Conservation (phyloP, 192 early-diverging fungal genomes). For the Nowakowskiella sp. region DNA sequence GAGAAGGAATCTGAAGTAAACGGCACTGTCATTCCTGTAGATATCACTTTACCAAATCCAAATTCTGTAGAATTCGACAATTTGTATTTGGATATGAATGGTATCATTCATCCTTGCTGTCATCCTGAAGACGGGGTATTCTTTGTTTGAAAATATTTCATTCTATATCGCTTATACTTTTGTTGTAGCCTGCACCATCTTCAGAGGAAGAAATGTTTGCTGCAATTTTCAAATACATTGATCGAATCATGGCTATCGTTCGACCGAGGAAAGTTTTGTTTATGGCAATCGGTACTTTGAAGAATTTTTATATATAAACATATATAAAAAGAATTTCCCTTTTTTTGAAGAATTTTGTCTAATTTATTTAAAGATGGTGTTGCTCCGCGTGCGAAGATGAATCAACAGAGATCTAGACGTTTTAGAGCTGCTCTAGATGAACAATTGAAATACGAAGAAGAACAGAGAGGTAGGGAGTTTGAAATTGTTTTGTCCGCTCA, state of each 20-base stretch:
- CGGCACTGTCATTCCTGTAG: slow-evolving; percentile 72
- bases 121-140: slow-evolving; percentile 45
- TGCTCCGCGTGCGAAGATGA: slow-evolving; percentile 98
- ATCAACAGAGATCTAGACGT: slow-evolving; percentile 93
- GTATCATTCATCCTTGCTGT: slow-evolving; percentile 61
- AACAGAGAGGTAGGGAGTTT: slow-evolving; percentile 13
- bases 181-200: slow-evolving; percentile 9
- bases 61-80: slow-evolving; percentile 91
- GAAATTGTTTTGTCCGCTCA: not conserved
- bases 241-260: slow-evolving; percentile 87
- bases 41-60: slow-evolving; percentile 80
- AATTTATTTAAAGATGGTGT: slow-evolving; percentile 58
- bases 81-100: slow-evolving; percentile 98
- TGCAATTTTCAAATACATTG: slow-evolving; percentile 93
- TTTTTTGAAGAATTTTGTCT: not conserved
- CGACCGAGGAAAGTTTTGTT: slow-evolving; percentile 91
- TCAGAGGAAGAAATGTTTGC: slow-evolving; percentile 87
- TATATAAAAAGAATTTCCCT: not conserved
- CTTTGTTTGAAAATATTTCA: not conserved
- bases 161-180: slow-evolving; percentile 17
- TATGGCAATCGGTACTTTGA: slow-evolving; percentile 87
- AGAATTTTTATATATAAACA: too few species aligned
- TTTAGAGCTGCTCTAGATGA: slow-evolving; percentile 92
- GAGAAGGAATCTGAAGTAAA: slow-evolving; percentile 62
- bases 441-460: slow-evolving; percentile 48